Conservation (phyloP, 345 rosid species). For the Carallia brachiata region DNA sequence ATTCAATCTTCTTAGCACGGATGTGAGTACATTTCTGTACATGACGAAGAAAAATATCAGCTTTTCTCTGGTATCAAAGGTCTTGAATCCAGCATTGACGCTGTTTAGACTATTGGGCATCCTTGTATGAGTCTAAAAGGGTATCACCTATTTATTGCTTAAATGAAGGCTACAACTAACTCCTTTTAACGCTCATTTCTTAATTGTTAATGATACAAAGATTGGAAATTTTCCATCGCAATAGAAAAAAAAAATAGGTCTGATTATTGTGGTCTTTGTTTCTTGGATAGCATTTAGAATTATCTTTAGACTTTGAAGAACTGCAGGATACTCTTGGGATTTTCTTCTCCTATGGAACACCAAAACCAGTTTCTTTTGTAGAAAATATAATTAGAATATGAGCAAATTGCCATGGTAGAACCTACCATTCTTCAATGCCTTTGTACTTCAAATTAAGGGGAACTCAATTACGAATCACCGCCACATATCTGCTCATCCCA, state of each 20-base stretch:
- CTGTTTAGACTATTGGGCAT: slow-evolving; percentile 84
- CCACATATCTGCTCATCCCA: too few species aligned
- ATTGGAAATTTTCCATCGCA: background rate
- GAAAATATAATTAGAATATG: too few species aligned
- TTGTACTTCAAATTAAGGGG: background rate
- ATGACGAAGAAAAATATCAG: slow-evolving; percentile 95
- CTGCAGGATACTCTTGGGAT: too few species aligned
- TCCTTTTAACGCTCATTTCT: background rate
- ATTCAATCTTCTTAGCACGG: too few species aligned
- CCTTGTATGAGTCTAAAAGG: slow-evolving; percentile 81
- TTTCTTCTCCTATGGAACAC: too few species aligned
- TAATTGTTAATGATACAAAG: background rate
- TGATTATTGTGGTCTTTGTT: background rate
- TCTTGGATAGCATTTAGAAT: too few species aligned
- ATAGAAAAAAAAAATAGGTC: background rate
- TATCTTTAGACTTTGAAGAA: too few species aligned
- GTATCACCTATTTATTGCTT: slow-evolving; percentile 86
- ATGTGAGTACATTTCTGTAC: slow-evolving; percentile 5
- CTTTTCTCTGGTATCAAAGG: slow-evolving; percentile 58
- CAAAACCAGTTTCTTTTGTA: too few species aligned
- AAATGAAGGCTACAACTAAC: slow-evolving; percentile 61
- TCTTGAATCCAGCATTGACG: slow-evolving; percentile 68
- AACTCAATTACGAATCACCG: background rate
- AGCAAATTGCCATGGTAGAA: too few species aligned
- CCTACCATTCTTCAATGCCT: too few species aligned